A percentile compares a stretch with the other conserved stretches of the same genome.
phyloP scores from a whole-genome alignment of 352 stramenopile genomes.

The Globisporangium cystogenes region DNA sequence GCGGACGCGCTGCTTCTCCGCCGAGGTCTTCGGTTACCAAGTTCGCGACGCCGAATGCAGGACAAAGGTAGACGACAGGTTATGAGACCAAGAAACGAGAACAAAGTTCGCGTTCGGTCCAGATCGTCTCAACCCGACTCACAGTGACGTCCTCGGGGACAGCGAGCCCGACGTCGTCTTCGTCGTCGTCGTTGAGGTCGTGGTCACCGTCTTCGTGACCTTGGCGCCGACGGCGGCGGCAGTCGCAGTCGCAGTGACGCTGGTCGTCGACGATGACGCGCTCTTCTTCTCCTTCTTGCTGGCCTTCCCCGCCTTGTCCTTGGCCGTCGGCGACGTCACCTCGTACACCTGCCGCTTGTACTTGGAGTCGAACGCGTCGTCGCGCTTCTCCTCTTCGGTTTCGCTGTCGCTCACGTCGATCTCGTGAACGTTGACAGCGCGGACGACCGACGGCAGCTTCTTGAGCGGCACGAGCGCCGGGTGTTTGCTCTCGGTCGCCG shows the following conservation, averaged over 20 bases:
- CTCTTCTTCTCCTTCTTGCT: slow-evolving; percentile 6
- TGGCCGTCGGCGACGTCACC: neutral
- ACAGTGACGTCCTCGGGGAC: slow-evolving; percentile 1
- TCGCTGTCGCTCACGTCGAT: slow-evolving; percentile 30
- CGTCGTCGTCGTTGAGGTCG: neutral
- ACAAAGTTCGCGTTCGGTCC: neutral
- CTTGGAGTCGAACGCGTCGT: slow-evolving; percentile 10
- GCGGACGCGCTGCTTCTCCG: slow-evolving; percentile 8
- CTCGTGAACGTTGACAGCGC: slow-evolving; percentile 20
- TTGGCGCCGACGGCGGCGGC: neutral
- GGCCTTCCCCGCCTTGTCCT: neutral
- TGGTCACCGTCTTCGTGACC: neutral
- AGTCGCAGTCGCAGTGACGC: neutral
- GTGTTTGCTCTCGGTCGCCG: slow-evolving; percentile 20
- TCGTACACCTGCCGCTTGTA: slow-evolving; percentile 9
- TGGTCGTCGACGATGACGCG: too few species aligned
- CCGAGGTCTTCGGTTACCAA: neutral
- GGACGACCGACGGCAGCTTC: slow-evolving; percentile 36
- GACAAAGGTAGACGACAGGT: too few species aligned
- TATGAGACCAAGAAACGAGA: too few species aligned
- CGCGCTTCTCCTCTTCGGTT: slow-evolving; percentile 31
- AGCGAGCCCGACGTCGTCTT: neutral
- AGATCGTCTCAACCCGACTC: neutral
- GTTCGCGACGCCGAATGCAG: neutral
- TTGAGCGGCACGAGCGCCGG: slow-evolving; percentile 31